Percentiles rank a stretch among this genome's conserved stretches.
Conservation (phyloP, 305 asterid species). For the Withania somnifera region DNA sequence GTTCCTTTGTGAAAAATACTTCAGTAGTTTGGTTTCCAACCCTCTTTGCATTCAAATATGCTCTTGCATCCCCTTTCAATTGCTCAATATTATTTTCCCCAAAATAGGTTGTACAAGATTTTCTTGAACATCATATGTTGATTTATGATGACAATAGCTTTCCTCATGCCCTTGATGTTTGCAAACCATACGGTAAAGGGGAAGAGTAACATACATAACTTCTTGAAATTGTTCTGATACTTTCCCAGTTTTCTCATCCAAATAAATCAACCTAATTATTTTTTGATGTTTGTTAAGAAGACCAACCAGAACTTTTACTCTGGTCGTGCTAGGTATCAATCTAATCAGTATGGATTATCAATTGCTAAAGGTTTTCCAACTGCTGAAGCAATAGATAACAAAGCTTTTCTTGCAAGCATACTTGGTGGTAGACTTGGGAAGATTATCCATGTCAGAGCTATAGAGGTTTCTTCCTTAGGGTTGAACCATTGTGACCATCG, state of each 20-base stretch:
- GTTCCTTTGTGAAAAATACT: background rate
- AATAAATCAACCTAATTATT: background rate
- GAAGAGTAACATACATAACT: background rate
- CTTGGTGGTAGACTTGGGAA: background rate
- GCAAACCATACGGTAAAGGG: background rate
- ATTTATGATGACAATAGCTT: background rate
- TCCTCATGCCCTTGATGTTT: background rate
- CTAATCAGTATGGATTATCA: background rate
- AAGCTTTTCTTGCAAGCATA: background rate
- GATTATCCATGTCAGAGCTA: background rate
- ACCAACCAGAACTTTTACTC: background rate
- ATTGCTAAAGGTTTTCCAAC: background rate
- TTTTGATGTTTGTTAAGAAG: background rate
- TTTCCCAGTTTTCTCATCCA: background rate
- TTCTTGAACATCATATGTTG: background rate
- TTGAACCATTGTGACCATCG: background rate
- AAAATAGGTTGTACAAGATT: background rate
- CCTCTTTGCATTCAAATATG: background rate
- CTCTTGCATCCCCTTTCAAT: background rate
- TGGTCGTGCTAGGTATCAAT: background rate
- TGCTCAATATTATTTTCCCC: background rate
- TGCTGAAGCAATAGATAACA: background rate
- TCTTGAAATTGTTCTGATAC: background rate
- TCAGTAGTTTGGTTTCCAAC: background rate
- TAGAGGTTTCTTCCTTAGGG: background rate